These are phyloP conservation scores for Erodium moschatum DNA, from an alignment of 441 rosid species.

Conservation along the genomic window DNA sequence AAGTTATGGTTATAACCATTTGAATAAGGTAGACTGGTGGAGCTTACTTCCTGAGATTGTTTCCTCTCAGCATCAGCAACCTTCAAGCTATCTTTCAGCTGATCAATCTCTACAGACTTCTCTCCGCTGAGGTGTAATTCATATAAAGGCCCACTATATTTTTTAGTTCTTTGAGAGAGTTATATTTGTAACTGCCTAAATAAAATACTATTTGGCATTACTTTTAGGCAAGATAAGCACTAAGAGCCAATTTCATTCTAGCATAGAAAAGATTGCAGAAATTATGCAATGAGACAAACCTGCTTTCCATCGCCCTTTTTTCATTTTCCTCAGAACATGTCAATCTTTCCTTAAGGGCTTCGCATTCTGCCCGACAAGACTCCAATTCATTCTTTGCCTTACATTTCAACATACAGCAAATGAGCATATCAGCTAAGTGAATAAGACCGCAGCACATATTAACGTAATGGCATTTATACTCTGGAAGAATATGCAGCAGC, in stretches of 20 bases:
- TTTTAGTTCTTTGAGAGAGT: background rate
- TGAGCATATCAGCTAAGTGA: conserved; percentile 5
- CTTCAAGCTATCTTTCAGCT: conserved; percentile 36
- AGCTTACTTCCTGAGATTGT: conserved; percentile 44
- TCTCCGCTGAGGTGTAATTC: conserved; percentile 36
- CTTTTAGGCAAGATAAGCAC: background rate
- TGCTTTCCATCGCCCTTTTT: conserved; percentile 40
- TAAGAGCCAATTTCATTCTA: background rate
- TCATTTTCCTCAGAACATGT: conserved; percentile 34
- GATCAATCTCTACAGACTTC: conserved; percentile 47
- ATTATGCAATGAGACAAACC: conserved; percentile 34
- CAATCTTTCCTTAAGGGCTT: conserved; percentile 41
- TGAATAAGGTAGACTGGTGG: conserved; percentile 19
- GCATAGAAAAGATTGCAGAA: background rate
- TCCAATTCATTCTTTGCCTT: conserved; percentile 54
- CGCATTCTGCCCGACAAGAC: conserved; percentile 46
- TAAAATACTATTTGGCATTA: background rate
- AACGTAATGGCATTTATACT: background rate
- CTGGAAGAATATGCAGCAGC: background rate
- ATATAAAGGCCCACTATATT: background rate
- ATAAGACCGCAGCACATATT: background rate
- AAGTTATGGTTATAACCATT: conserved; percentile 7
- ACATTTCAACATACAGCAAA: conserved; percentile 18
- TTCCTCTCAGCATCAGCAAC: conserved; percentile 31
- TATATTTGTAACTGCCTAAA: conserved; percentile 2